These are phyloP conservation scores for Apiospora arundinis DNA, from an alignment of 2,329 filamentous ascomycete genomes.

Conservation along the genomic window DNA sequence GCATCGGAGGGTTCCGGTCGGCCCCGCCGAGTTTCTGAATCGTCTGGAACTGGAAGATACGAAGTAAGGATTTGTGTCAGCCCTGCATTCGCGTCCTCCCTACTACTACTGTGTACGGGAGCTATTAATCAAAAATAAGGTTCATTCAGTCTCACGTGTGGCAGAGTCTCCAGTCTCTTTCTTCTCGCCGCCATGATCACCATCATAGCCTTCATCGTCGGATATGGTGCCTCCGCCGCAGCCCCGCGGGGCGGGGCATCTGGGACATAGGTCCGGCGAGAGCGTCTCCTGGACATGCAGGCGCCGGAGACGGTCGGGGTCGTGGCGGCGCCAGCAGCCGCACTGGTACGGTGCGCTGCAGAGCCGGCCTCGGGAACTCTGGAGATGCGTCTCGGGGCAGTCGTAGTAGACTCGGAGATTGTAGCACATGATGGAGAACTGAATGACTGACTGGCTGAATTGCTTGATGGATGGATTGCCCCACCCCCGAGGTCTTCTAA, in stretches of 20 bases:
- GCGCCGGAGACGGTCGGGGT: neutral
- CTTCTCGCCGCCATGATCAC: neutral
- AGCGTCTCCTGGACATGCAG: neutral
- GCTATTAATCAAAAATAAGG: too few relatives aligned
- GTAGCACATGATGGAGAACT: neutral
- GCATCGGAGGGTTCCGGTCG: neutral
- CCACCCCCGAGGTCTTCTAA: too few relatives aligned
- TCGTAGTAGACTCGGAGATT: neutral
- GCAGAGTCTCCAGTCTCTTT: neutral
- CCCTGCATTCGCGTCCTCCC: too few relatives aligned
- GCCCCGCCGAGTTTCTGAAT: neutral
- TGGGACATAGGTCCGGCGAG: neutral
- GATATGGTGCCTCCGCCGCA: too few relatives aligned
- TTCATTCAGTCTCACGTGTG: too few relatives aligned
- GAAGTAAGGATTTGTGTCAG: too few relatives aligned
- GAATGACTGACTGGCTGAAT: too few relatives aligned
- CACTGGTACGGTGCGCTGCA: neutral
- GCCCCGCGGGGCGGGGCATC: neutral
- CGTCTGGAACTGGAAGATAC: neutral
- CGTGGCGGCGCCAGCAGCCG: neutral
- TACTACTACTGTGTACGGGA: too few relatives aligned
- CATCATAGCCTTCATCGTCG: too few relatives aligned
- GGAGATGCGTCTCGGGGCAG: neutral
- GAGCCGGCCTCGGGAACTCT: neutral
- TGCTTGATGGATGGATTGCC: too few relatives aligned